Evolutionary conservation across 1,139 yeast species (phyloP).

Genomic region (Nakaseomyces sp.): DNA sequence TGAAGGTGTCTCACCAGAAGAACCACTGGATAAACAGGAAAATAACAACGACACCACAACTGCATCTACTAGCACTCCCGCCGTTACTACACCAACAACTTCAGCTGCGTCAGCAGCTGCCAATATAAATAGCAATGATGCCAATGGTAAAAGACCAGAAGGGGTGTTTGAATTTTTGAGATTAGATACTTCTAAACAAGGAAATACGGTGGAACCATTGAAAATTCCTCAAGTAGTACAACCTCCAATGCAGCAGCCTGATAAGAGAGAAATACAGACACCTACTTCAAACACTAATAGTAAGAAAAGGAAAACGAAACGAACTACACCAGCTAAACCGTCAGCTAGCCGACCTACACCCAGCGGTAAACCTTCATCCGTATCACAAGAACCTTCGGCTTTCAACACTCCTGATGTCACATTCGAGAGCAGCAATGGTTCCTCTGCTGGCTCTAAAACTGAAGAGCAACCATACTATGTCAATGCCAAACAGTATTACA

Average conservation of each 20-base stretch:
- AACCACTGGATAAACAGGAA: neutral
- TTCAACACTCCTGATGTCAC: neutral
- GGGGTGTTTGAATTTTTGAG: slow-evolving; percentile 3
- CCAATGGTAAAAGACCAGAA: neutral
- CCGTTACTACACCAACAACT: too few relatives aligned
- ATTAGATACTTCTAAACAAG: neutral
- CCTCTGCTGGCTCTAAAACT: neutral
- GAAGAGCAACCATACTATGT: slow-evolving; percentile 90
- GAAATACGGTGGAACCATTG: neutral
- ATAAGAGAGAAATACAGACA: neutral
- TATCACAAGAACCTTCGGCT: neutral
- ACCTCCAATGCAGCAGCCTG: neutral
- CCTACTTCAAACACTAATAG: neutral
- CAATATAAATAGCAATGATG: neutral
- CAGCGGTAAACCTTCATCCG: neutral
- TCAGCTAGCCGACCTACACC: neutral
- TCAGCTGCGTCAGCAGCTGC: too few relatives aligned
- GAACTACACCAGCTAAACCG: neutral
- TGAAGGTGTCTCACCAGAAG: neutral
- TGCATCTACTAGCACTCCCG: too few relatives aligned
- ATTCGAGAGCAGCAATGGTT: neutral
- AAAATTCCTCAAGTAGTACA: neutral
- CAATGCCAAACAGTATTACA: slow-evolving; percentile 94
- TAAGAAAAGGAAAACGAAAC: neutral
- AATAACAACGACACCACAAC: neutral